Evolutionary conservation across 208 protist genomes (phyloP), one percentile per base, ranked within the genome.

Genomic region (Leishmania mexicana): DNA sequence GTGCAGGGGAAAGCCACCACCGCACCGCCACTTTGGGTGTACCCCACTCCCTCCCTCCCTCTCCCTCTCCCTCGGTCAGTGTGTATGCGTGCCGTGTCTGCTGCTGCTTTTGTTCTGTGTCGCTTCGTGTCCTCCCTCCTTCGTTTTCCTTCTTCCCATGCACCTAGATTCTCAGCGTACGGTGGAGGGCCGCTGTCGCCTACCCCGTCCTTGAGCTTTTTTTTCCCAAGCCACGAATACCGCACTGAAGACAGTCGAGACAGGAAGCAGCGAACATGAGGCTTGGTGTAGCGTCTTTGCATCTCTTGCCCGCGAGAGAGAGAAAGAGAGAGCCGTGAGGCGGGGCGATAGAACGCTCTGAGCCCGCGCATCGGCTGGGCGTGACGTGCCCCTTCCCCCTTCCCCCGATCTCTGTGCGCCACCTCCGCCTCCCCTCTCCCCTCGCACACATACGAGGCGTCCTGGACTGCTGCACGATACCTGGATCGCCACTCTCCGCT

Each of bases 71-170:
- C 6, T 45, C 0, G n/a, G 8, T 31, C n/a, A 1, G 24, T 21
- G 31, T 35, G 31, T 42, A 68, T 38, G 40, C 31, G 40, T 28
- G 67, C 24, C 24, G 67, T 49, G 67, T 72, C 15, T 47, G 67
- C 40, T 31, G 58, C 28, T 54, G 0, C 35, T 64, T 31, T 64
- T 64, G 6, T 31, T 62, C 31, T 13, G 24, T 64, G 8, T 35
- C 28, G 28, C n/a, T 64, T 28, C 19, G 58, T 17, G 3, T 13
- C 35, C 35, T 17, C 4, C 10, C 53, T 54, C 81, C 51, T 68
- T 81, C 85, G 83, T 77, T 67, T 21, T 88, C 42, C 21, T 24
- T 21, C 51, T 24, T n/a, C 62, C 5, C n/a, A 28, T 31, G 58
- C 28, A 64, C 24, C n/a, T 28, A 17, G 31, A n/a, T 42, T 17